Base-by-base conservation (phyloP, 75 land plant genomes). In the Larix kaempferi region DNA sequence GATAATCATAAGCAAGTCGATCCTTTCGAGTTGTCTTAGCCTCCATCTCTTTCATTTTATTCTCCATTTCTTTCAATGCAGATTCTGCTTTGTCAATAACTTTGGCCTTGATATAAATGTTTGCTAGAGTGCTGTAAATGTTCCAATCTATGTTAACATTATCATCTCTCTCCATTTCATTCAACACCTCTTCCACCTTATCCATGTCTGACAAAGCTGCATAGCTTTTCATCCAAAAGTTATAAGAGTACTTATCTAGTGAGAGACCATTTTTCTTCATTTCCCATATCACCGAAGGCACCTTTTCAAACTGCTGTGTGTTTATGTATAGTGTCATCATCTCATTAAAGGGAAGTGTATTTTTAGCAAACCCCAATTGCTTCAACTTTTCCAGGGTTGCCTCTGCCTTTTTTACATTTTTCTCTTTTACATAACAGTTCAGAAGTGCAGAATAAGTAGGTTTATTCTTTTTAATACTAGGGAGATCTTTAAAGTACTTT, bases 311-410 rank as follows among this genome's bases (percentile, higher is more conserved):
- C 44, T 80, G 76, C 35, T 77, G 78, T 25, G 71, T 82, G 17
- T 84, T 79, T 58, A 84, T 77, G 60, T 87, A 90, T 5, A 90
- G 80, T n/a, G 78, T 81, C 87, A 85, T 89, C 81, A 88, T 84
- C 71, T 77, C 87, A 82, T 86, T 84, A 33, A 74, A 87, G 14
- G 80, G 80, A 63, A 76, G 80, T 52, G 86, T 27, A 25, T 60
- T 54, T 21, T 66, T 69, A 60, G 54, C 39, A 59, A 81, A 25
- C 16, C 86, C 91, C 57, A 59, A 66, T 37, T 64, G 64, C 13
- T 74, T 71, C 81, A 89, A 6, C 44, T 71, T 80, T 17, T 16
- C 35, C 82, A 91, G 81, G 15, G 87, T 56, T 26, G 76, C 55
- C 75, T 91, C 88, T 44, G 91, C 87, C 57, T 82, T 87, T 29